Base-by-base conservation (phyloP, 2,329 filamentous ascomycete genomes). In the Paracorniculantispora psalliotae region DNA sequence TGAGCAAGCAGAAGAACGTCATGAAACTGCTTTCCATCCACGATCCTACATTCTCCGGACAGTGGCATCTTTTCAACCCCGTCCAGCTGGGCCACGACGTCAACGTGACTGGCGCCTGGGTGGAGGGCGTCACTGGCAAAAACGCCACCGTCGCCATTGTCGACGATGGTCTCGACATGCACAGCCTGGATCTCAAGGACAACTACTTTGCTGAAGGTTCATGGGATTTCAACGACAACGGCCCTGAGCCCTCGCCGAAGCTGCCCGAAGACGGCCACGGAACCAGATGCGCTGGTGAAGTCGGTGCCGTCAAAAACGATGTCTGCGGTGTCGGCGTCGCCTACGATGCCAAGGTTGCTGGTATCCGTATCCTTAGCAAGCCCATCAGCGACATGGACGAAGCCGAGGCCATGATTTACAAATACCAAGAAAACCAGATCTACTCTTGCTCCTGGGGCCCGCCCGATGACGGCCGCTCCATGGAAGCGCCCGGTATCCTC, bases 381-480 rank as follows among this genome's bases (percentile, higher is more conserved):
- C 79, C 90, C 51, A 97, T 99, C 64, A 89, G 87, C 53, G 94
- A 99, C 71, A 87, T 90, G 28, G 94, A 99, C 68, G 94, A 99
- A 74, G 92, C 94, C 25, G 80, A 88, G 30, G 91, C 94, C 23
- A 87, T 99, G 80, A 97, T 96, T 73, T 97, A 93, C 76, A 89
- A 89, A 62, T 94, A 86, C 68, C 87, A 97, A 67, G 80, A 93
- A 62, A 99, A 97, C 71, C 86, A 97, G 61, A 97, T 99, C 61
- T 99, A 97, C 75, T 99, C 94, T 1, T 99, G 94, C 77, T 99
- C 94, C 0, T 99, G 94, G 94, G 94, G 94, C 0, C 94, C 94
- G 9, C 91, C 92, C 0, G 94, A 99, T 68, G 92, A 97, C 71
- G 94, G 94, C 48, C 81, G 81, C 61, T 92, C 91, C 25, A 99